These are phyloP conservation scores for Trichophyton rubrum DNA, from an alignment of 2,329 filamentous ascomycete genomes.

Conservation along the genomic window DNA sequence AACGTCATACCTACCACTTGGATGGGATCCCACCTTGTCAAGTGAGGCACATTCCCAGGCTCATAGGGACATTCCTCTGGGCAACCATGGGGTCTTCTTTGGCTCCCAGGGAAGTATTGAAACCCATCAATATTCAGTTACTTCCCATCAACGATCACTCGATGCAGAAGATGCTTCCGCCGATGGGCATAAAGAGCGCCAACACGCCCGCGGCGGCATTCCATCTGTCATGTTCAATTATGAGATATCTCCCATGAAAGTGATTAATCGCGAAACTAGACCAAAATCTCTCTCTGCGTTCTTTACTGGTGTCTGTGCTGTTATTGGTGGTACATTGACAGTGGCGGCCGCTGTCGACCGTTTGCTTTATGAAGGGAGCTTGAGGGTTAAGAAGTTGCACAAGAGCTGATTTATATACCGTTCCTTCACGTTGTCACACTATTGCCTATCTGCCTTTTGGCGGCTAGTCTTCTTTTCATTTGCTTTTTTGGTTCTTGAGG, in stretches of 20 bases:
- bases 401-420: slow-evolving; percentile 32
- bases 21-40: slow-evolving; percentile 57
- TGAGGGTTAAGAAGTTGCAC: slow-evolving; percentile 77
- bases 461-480: not conserved
- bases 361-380: slow-evolving; percentile 76
- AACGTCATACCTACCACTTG: slow-evolving; percentile 84
- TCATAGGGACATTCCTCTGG: slow-evolving; percentile 50
- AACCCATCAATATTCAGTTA: slow-evolving; percentile 97
- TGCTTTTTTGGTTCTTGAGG: not conserved
- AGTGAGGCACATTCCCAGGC: slow-evolving; percentile 26
- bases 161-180: slow-evolving; percentile 69
- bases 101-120: slow-evolving; percentile 69
- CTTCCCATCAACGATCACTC: slow-evolving; percentile 85
- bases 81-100: slow-evolving; percentile 54
- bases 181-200: slow-evolving; percentile 81
- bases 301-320: slow-evolving; percentile 83
- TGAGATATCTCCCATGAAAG: slow-evolving; percentile 99
- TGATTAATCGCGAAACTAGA: slow-evolving; percentile 87
- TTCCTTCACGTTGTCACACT: not conserved
- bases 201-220: slow-evolving; percentile 83
- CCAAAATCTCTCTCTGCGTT: slow-evolving; percentile 85
- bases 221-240: slow-evolving; percentile 98
- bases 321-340: slow-evolving; percentile 87
- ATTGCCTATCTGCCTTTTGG: not conserved
- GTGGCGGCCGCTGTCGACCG: slow-evolving; percentile 90